phyloP scores from a whole-genome alignment of 2,329 filamentous ascomycete genomes.

The Monosporascus ibericus region DNA sequence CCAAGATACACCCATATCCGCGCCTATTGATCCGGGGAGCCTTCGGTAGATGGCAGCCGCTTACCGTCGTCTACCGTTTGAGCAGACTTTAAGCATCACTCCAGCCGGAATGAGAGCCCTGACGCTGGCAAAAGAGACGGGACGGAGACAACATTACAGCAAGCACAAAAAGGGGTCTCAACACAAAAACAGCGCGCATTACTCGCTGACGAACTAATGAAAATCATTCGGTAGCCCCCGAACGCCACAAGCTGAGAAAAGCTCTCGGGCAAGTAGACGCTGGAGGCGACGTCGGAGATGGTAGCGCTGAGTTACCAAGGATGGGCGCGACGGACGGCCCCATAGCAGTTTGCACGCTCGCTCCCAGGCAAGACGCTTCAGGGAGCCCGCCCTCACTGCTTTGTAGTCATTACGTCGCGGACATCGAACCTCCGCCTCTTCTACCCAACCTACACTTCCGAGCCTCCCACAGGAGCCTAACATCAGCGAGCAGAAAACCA shows the following conservation, averaged over 20 bases:
- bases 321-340: constrained; percentile 35
- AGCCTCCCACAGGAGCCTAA: no score
- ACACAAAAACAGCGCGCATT: not conserved
- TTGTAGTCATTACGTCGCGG: no score
- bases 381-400: no score
- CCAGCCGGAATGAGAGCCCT: constrained; percentile 38
- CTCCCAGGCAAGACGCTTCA: no score
- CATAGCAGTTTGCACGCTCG: no score
- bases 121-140: constrained; percentile 8
- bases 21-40: no score
- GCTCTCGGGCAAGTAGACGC: constrained; percentile 44
- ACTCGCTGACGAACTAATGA: constrained; percentile 17
- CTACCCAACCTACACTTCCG: no score
- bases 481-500: no score
- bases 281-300: constrained; percentile 35
- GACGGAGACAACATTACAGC: no score
- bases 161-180: no score
- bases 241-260: constrained; percentile 34
- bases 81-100: constrained; percentile 36
- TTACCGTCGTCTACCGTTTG: constrained; percentile 31
- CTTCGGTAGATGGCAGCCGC: not conserved
- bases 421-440: no score
- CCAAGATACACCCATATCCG: no score
- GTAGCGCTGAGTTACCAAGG: constrained; percentile 37
- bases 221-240: constrained; percentile 22